A percentile compares a stretch with the other conserved stretches of the same genome.
phyloP scores from a whole-genome alignment of 116 monocot species.

The Iris pallida region DNA sequence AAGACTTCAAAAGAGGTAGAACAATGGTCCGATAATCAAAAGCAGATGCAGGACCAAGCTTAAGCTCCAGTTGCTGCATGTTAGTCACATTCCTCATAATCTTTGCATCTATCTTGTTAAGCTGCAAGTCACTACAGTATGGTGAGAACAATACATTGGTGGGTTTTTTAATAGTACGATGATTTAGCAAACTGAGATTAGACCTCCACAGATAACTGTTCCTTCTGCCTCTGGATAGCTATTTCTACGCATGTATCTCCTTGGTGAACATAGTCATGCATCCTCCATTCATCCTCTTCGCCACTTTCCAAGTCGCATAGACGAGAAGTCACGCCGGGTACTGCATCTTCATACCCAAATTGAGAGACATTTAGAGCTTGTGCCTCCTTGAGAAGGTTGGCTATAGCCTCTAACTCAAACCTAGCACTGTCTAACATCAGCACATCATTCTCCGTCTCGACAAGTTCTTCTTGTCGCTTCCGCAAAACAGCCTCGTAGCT shows the following conservation, averaged over 20 bases:
- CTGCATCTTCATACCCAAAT: slow-evolving; percentile 64
- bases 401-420: slow-evolving; percentile 66
- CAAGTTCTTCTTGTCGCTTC: slow-evolving; percentile 65
- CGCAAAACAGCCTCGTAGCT: slow-evolving; percentile 53
- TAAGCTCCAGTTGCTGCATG: slow-evolving; percentile 68
- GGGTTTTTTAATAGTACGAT: neutral
- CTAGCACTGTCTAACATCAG: slow-evolving; percentile 19
- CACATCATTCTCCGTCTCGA: slow-evolving; percentile 49
- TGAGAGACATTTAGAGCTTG: slow-evolving; percentile 50
- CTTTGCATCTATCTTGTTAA: slow-evolving; percentile 81
- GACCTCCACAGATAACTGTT: slow-evolving; percentile 69
- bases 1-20: slow-evolving; percentile 78
- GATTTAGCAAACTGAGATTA: slow-evolving; percentile 6
- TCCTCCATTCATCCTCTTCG: slow-evolving; percentile 59
- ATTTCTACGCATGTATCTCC: slow-evolving; percentile 51
- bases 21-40: slow-evolving; percentile 75
- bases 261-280: slow-evolving; percentile 56
- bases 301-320: slow-evolving; percentile 53
- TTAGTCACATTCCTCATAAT: slow-evolving; percentile 56
- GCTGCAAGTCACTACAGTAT: slow-evolving; percentile 35
- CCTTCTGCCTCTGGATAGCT: slow-evolving; percentile 68
- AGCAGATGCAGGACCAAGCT: slow-evolving; percentile 61
- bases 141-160: neutral
- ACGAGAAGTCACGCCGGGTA: slow-evolving; percentile 46
- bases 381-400: slow-evolving; percentile 73